Conservation (phyloP, 2,329 filamentous ascomycete species). For the Talaromyces atroroseus region DNA sequence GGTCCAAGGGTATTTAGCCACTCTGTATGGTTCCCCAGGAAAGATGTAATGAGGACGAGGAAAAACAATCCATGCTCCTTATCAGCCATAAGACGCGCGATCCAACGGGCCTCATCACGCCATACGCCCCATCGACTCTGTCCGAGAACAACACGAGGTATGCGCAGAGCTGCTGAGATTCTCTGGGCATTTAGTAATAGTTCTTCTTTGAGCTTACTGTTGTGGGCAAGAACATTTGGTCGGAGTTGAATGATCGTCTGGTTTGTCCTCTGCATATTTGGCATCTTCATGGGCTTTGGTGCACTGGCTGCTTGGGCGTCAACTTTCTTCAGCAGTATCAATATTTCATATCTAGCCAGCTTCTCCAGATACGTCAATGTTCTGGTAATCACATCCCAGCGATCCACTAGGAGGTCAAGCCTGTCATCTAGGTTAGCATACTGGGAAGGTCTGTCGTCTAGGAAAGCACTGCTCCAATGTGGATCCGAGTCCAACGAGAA, state of each 20-base stretch:
- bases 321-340: conserved; percentile 45
- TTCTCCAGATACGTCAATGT: conserved; percentile 51
- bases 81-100: conserved; percentile 50
- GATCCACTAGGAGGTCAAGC: conserved; percentile 52
- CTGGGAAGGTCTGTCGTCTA: conserved; percentile 39
- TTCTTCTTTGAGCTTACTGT: conserved; percentile 43
- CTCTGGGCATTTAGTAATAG: conserved; percentile 45
- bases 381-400: conserved; percentile 56
- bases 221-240: conserved; percentile 42
- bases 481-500: conserved; percentile 40
- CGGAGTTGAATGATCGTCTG: conserved; percentile 47
- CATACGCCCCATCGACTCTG: conserved; percentile 57
- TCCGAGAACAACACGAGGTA: conserved; percentile 52
- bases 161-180: conserved; percentile 50
- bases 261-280: conserved; percentile 45
- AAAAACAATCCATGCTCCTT: conserved; percentile 57
- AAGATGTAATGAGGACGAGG: conserved; percentile 54
- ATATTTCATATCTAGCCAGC: conserved; percentile 48
- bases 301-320: conserved; percentile 37
- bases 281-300: conserved; percentile 41
- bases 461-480: conserved; percentile 31
- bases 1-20: conserved; percentile 54
- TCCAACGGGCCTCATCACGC: conserved; percentile 56
- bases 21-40: conserved; percentile 55
- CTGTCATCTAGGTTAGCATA: conserved; percentile 49